Conservation (phyloP, 2,329 filamentous ascomycete species). For the Aspergillus aculeatinus region DNA sequence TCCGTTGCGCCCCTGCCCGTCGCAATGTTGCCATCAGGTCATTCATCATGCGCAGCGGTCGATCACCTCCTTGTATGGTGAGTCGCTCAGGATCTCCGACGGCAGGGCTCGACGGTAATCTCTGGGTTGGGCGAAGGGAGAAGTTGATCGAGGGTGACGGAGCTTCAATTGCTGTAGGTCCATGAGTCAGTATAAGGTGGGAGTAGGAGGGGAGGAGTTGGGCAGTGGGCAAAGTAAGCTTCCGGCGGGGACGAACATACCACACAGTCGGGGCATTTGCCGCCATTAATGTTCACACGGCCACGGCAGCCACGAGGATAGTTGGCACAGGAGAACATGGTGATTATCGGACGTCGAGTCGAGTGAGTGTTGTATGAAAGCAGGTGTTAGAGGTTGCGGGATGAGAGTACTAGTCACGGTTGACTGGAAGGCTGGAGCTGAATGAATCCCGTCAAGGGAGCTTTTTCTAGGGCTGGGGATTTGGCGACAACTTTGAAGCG, state of each 20-base stretch:
- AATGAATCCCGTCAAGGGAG: conserved; percentile 22
- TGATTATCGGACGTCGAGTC: conserved; percentile 11
- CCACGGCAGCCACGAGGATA: conserved; percentile 50
- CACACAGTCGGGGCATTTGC: conserved; percentile 46
- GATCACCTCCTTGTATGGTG: conserved; percentile 24
- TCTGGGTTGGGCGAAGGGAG: conserved; percentile 42
- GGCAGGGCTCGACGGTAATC: conserved; percentile 38
- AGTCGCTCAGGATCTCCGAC: conserved; percentile 34
- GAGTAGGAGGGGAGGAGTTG: not conserved
- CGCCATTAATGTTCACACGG: conserved; percentile 44
- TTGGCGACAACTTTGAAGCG: conserved; percentile 3
- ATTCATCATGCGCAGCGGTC: conserved; percentile 16
- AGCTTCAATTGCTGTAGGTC: conserved; percentile 35
- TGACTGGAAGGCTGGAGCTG: conserved; percentile 3
- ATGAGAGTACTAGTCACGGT: conserved; percentile 2
- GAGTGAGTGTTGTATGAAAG: conserved; percentile 2
- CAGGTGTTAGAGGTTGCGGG: not conserved
- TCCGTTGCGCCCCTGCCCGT: conserved; percentile 1
- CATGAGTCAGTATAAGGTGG: not conserved
- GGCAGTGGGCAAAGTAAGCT: conserved; percentile 15
- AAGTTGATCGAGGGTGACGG: conserved; percentile 39
- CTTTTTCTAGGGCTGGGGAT: conserved; percentile 15
- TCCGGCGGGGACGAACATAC: conserved; percentile 33
- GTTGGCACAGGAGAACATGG: conserved; percentile 50
- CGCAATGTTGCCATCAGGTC: not conserved